Evolutionary conservation across 768 basidiomycete genomes (phyloP).

Genomic region (Epithele typhae): DNA sequence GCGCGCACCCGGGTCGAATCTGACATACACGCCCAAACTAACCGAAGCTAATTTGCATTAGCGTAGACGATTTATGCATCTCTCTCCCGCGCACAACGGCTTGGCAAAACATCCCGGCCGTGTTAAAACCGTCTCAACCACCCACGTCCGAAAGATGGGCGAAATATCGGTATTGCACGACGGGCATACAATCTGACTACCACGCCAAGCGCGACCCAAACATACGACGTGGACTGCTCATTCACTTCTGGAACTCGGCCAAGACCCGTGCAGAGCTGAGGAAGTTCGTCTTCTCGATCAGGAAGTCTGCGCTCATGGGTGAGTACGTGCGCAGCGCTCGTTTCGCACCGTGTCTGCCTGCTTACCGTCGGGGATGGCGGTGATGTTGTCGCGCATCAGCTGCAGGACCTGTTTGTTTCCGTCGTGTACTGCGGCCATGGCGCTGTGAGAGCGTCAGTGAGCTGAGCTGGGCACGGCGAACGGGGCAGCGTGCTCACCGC

Average conservation of each 20-base stretch:
- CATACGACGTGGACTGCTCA: background rate
- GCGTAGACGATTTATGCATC: no score
- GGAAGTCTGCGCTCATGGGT: constrained; percentile 32
- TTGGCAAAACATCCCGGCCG: no score
- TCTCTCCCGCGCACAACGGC: no score
- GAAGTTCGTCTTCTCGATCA: constrained; percentile 38
- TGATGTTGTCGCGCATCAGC: constrained; percentile 48
- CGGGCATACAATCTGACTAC: no score
- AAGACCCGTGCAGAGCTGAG: constrained; percentile 37
- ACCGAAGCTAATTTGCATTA: no score
- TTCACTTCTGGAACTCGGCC: constrained; percentile 43
- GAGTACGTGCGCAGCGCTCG: no score
- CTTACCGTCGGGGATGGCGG: constrained; percentile 49
- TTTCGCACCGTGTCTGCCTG: background rate
- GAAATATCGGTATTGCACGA: no score
- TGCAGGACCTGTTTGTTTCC: constrained; percentile 39
- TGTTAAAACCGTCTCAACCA: no score
- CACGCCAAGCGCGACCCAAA: background rate
- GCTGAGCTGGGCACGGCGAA: background rate
- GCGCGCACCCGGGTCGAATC: no score
- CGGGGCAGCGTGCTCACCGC: constrained; percentile 35
- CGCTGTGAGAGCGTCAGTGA: constrained; percentile 22
- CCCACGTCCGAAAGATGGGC: no score
- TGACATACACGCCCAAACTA: no score
- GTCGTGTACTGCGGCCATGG: constrained; percentile 43